Evolutionary conservation across 75 land plant species (phyloP).

Genomic region (Selaginella tamariscina): DNA sequence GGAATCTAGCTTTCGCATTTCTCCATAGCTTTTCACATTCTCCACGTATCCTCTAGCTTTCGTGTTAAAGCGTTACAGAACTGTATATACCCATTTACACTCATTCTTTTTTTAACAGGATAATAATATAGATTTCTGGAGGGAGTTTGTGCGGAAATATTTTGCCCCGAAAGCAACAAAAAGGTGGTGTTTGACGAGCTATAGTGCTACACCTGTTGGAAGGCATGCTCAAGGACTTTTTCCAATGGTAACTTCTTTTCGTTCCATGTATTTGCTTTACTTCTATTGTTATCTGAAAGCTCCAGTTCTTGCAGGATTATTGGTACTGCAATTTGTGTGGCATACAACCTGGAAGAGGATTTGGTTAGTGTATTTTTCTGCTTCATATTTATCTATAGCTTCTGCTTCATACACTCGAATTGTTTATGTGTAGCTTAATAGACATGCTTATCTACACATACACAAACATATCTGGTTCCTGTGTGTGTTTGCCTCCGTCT

Average conservation of each 20-base stretch:
- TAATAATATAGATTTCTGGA: conserved; percentile 33
- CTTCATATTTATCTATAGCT: background rate
- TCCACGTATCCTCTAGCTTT: too few species aligned
- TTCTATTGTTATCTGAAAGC: too few species aligned
- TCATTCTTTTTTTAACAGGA: conserved; percentile 21
- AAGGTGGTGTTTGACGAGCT: conserved; percentile 37
- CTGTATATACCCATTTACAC: too few species aligned
- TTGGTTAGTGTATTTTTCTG: conserved; percentile 34
- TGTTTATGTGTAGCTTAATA: too few species aligned
- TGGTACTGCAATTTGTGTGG: conserved; percentile 41
- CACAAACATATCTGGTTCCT: too few species aligned
- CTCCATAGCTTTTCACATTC: too few species aligned
- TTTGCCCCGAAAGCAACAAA: conserved; percentile 38
- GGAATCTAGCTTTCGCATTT: too few species aligned
- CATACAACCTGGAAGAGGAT: conserved; percentile 38
- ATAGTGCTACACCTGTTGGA: conserved; percentile 31
- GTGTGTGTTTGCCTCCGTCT: too few species aligned
- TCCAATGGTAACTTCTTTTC: conserved; percentile 28
- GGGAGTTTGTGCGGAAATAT: conserved; percentile 22
- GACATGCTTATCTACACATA: too few species aligned
- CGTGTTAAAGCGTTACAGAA: too few species aligned
- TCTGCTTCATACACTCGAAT: too few species aligned
- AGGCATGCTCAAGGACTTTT: conserved; percentile 39
- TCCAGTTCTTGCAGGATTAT: conserved; percentile 33
- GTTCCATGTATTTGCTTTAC: conserved; percentile 1